Evolutionary conservation across 2,329 filamentous ascomycete species (phyloP).

Genomic region (Nectriaceae sp.): DNA sequence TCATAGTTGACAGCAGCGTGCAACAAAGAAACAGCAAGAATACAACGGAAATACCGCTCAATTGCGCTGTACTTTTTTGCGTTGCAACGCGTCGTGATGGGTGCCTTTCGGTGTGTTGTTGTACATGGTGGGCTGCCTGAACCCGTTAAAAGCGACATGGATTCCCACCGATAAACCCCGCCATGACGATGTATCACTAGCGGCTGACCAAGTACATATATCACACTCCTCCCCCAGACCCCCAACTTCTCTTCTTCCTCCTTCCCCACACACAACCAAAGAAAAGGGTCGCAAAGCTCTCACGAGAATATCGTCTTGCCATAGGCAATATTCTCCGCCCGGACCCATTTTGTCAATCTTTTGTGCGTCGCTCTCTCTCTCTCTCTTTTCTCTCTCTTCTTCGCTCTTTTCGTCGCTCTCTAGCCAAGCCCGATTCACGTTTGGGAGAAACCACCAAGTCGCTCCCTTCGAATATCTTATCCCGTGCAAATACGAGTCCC

Average conservation of each 20-base stretch:
- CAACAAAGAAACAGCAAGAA: slow-evolving; percentile 2
- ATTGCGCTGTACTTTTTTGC: neutral
- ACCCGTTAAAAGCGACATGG: neutral
- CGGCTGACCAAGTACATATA: slow-evolving; percentile 24
- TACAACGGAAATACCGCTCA: neutral
- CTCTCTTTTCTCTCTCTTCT: slow-evolving; percentile 30
- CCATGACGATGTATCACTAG: neutral
- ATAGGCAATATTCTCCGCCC: slow-evolving; percentile 52
- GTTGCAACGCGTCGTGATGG: no score
- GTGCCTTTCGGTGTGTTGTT: no score
- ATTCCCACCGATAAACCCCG: neutral
- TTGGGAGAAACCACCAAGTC: slow-evolving; percentile 18
- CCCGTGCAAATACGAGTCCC: slow-evolving; percentile 24
- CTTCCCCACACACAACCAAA: slow-evolving; percentile 56
- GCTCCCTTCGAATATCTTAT: slow-evolving; percentile 16
- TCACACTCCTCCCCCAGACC: slow-evolving; percentile 14
- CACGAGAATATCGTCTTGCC: slow-evolving; percentile 54
- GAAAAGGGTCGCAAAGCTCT: slow-evolving; percentile 61
- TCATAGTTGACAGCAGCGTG: neutral
- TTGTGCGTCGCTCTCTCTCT: slow-evolving; percentile 42
- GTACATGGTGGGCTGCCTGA: neutral
- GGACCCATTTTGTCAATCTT: slow-evolving; percentile 54
- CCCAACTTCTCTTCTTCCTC: slow-evolving; percentile 38
- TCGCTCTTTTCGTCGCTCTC: slow-evolving; percentile 59
- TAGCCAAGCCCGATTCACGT: slow-evolving; percentile 34